Conservation (phyloP, 805 yeast genomes). For the Kluyveromyces dobzhanskii region DNA sequence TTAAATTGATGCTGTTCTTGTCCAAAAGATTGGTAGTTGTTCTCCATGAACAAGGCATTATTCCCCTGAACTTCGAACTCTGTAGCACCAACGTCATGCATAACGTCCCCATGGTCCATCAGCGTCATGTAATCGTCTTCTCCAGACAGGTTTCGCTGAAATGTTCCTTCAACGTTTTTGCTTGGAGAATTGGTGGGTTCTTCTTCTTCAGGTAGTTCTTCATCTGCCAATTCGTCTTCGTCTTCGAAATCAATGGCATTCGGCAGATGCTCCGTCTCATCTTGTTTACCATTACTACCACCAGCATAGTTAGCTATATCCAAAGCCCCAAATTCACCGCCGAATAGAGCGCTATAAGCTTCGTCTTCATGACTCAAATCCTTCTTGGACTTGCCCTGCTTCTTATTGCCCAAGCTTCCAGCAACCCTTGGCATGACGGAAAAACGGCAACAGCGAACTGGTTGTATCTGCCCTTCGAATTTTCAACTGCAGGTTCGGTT, state of each 20-base stretch:
- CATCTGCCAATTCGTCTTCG: constrained; percentile 91
- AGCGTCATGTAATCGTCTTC: constrained; percentile 21
- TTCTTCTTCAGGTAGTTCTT: constrained; percentile 42
- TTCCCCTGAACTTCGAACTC: constrained; percentile 18
- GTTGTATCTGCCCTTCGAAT: too few species aligned
- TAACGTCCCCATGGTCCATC: constrained; percentile 26
- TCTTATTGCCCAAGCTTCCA: neutral
- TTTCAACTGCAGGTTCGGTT: too few species aligned
- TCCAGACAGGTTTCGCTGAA: constrained; percentile 6
- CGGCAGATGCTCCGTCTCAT: constrained; percentile 63
- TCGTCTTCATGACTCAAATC: constrained; percentile 32
- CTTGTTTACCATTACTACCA: constrained; percentile 16
- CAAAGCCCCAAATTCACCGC: constrained; percentile 30
- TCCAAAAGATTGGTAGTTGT: constrained; percentile 2
- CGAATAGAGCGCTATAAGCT: constrained; percentile 32
- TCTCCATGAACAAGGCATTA: constrained; percentile 26
- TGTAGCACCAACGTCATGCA: constrained; percentile 23
- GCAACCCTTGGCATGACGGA: constrained; percentile 4
- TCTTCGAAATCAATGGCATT: constrained; percentile 93
- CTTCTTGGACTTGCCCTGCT: constrained; percentile 5
- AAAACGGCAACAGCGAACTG: too few species aligned
- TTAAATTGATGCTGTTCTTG: constrained; percentile 9
- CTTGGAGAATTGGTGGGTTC: constrained; percentile 8
- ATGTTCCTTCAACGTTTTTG: constrained; percentile 8
- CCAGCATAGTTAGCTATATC: constrained; percentile 27